Base-by-base conservation (phyloP, 768 basidiomycete species). In the Auriculariales sp. region DNA sequence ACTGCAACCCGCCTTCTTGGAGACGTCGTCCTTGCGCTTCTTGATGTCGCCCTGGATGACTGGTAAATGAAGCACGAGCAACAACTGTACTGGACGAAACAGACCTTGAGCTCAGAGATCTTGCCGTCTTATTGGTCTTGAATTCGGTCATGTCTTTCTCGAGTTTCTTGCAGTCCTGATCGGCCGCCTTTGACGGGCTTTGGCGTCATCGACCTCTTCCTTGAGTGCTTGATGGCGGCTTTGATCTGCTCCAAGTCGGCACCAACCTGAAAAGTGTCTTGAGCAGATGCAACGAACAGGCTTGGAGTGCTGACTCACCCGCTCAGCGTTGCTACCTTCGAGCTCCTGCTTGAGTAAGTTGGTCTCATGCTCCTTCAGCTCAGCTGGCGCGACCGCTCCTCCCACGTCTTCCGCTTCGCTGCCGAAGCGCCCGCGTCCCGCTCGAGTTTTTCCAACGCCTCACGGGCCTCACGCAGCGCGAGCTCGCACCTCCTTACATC, bases 51-150 rank as follows among this genome's bases (percentile, higher is more conserved):
- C 75, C 91, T 91, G 58, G n/a, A 7, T 27, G n/a, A 15, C 32
- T 22, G 24, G 17, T 6, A 4, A 24, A 42, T 49, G 47, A 44
- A 33, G 28, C 22, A 49, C 28, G 3, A 24, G 15, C 32, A 33
- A 1, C 5, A 31, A 31, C 10, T 44, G 15, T 31, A 49, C 25
- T 15, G 30, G 30, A 31, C 19, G 1, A 27, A 25, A 52, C 68
- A 42, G 51, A 86, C 93, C 71, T 93, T 95, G 55, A 98, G 76
- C 61, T 98, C 86, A 15, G 83, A 84, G 49, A 89, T 85, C 67
- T 98, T 98, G 44, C 91, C 90, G 47, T 97, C 95, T 95, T 95
- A 69, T 99, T 93, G 66, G 93, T 84, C 70, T 95, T 93, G 72
- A 99, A 97, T 68, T 98, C 95, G 49, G 78, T 78, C 91, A 99